Base-by-base conservation (phyloP, 352 stramenopile genomes). In the Phytophthora nicotianae region DNA sequence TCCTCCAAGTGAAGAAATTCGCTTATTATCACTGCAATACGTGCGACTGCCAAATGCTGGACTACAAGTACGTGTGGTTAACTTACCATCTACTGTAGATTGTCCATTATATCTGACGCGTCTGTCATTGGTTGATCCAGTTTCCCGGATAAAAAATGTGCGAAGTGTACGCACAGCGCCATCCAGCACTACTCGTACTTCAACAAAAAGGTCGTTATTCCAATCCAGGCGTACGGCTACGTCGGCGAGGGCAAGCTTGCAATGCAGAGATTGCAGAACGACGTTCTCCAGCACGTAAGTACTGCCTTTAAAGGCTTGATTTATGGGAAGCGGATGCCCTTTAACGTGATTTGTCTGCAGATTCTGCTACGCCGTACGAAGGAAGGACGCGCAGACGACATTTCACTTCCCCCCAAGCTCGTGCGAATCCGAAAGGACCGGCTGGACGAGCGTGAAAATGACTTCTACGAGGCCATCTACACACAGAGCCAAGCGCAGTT, bases 381-480 rank as follows among this genome's bases (percentile, higher is more conserved):
- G 72, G 89, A 97, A 73, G 98, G 93, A n/a, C 86, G 96, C 10
- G 94, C 96, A n/a, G 93, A 96, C 58, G 96, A 99, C 67, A 97
- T 99, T 55, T 91, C 83, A 8, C 70, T 97, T 17, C 90, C 90
- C 5, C 83, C 86, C 0, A 96, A 96, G 48, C 77, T 98, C 24
- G 81, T 98, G 56, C 82, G 85, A 7, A 83, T 98, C 51, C 82
- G 89, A 51, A 89, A 88, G 23, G 83, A 97, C 54, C 64, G 73
- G 6, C 61, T 98, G 10, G 88, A 97, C 43, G 88, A 96, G 62
- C 85, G 89, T 27, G 93, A 98, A 72, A 95, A 98, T 61, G 97
- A 99, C 74, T 99, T 99, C 65, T 99, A 99, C 74, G 88, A 99
- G 69, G 96, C 97, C 0, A 95, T 95, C 38, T 99, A 99, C 80